Conservation (phyloP, 2,329 filamentous ascomycete species). For the Periglandula ipomoeae region DNA sequence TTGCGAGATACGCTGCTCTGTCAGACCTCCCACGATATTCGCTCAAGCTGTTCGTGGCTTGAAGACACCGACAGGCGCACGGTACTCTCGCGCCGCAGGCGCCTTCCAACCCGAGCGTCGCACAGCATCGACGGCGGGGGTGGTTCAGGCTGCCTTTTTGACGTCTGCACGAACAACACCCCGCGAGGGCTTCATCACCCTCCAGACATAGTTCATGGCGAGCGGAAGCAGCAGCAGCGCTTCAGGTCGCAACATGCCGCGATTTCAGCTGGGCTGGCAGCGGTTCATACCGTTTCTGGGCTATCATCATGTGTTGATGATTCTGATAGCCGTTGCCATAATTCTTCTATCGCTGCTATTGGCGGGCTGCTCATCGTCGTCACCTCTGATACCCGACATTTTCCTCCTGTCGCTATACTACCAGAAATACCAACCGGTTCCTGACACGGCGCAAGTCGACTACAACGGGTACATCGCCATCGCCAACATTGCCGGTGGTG, state of each 20-base stretch:
- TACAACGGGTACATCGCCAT: constrained; percentile 81
- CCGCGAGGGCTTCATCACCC: not conserved
- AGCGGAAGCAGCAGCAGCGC: constrained; percentile 15
- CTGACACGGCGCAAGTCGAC: constrained; percentile 81
- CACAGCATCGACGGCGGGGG: constrained; percentile 1
- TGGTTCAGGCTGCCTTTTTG: not conserved
- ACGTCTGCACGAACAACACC: not conserved
- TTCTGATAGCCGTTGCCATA: constrained; percentile 86
- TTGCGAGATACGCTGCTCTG: too few species aligned
- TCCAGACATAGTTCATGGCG: constrained; percentile 7
- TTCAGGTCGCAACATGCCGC: constrained; percentile 19
- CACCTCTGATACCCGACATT: constrained; percentile 87
- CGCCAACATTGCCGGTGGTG: constrained; percentile 77
- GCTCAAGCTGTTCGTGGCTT: not conserved
- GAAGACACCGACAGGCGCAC: not conserved
- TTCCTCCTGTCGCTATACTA: constrained; percentile 99
- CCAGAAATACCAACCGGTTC: constrained; percentile 71
- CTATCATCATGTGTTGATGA: constrained; percentile 89
- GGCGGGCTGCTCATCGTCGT: constrained; percentile 94
- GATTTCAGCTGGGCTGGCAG: constrained; percentile 43
- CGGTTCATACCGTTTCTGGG: constrained; percentile 61
- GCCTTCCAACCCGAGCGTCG: constrained; percentile 6
- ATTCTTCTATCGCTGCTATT: constrained; percentile 87
- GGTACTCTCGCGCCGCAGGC: constrained; percentile 1
- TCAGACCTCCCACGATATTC: not conserved